Base-by-base conservation (phyloP, 345 rosid species). In the Erysimum cheiranthoides region DNA sequence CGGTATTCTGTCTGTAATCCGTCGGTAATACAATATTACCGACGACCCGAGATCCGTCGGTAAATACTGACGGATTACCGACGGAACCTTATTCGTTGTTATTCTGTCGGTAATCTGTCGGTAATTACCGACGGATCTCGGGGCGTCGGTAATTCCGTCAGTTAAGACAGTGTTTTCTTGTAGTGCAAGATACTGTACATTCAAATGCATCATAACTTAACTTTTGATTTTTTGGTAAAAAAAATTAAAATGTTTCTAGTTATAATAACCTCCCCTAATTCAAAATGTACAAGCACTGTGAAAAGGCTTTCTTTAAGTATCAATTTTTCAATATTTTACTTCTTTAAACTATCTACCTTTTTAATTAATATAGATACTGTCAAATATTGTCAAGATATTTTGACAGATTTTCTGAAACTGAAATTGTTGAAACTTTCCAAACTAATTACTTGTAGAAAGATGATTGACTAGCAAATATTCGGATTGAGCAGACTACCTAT, bases 351-450 rank as follows among this genome's bases (percentile, higher is more conserved):
- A n/a, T 27, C 12, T n/a, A 30, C 42, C 10, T 70, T 56, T 40
- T 1, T 17, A 43, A n/a, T 32, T 32, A 18, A 59, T 71, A 8
- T 34, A 46, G 67, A 47, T 27, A 47, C 30, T 4, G 39, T 3
- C 34, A 73, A 34, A 63, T 63, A 34, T 58, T 58, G 46, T 58
- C 35, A 58, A 57, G 32, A 62, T 63, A 39, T 64, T 64, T 14
- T 30, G 38, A 73, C 56, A 43, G 18, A 54, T 56, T 64, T 53
- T 73, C 4, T 1, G 10, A 16, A 73, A 52, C 43, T 38, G 39
- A 72, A 39, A 61, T 21, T 32, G 21, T 35, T 35, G 28, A 64
- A 64, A 64, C 13, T 34, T 63, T 53, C 17, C 46, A 45, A 43
- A 63, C 53, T 2, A 59, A 61, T 59, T 14, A 10, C 18, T 56